phyloP scores from a whole-genome alignment of 495 filamentous ascomycete species.

The Penicillium coprophilum region DNA sequence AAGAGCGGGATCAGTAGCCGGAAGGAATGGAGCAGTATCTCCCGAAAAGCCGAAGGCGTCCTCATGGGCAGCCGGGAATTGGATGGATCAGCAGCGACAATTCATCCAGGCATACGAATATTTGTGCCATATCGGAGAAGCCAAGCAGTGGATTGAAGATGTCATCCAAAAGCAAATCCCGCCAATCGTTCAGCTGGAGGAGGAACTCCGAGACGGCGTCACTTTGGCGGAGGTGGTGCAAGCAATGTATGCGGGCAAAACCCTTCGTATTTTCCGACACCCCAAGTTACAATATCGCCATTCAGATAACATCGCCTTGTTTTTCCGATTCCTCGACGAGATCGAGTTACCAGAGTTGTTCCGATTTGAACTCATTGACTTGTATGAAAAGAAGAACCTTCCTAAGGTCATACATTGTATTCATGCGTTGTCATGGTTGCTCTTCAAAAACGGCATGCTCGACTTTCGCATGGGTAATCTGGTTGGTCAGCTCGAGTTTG shows the following conservation, averaged over 20 bases:
- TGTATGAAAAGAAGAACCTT: conserved; percentile 99
- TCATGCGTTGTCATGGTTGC: conserved; percentile 91
- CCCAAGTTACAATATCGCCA: conserved; percentile 88
- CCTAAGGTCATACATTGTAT: conserved; percentile 99
- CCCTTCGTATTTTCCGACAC: conserved; percentile 79
- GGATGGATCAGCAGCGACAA: conserved; percentile 98
- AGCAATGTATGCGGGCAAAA: conserved; percentile 72
- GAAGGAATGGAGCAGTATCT: conserved; percentile 42
- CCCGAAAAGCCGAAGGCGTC: conserved; percentile 52
- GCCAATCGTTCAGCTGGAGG: conserved; percentile 93
- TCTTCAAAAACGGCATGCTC: conserved; percentile 91
- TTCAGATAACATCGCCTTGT: conserved; percentile 93
- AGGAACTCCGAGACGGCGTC: conserved; percentile 88
- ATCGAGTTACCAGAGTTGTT: conserved; percentile 98
- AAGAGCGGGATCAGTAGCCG: conserved; percentile 60
- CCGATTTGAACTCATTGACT: conserved; percentile 93
- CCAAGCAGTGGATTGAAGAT: conserved; percentile 98
- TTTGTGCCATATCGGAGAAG: conserved; percentile 98
- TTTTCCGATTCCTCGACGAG: conserved; percentile 90
- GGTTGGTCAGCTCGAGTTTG: conserved; percentile 95
- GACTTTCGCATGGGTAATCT: conserved; percentile 98
- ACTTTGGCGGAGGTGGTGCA: conserved; percentile 97
- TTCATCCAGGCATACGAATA: conserved; percentile 98
- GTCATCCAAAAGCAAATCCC: conserved; percentile 87
- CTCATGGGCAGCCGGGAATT: conserved; percentile 82